Evolutionary conservation across 2,329 filamentous ascomycete species (phyloP).

Genomic region (Colletotrichum tabaci): DNA sequence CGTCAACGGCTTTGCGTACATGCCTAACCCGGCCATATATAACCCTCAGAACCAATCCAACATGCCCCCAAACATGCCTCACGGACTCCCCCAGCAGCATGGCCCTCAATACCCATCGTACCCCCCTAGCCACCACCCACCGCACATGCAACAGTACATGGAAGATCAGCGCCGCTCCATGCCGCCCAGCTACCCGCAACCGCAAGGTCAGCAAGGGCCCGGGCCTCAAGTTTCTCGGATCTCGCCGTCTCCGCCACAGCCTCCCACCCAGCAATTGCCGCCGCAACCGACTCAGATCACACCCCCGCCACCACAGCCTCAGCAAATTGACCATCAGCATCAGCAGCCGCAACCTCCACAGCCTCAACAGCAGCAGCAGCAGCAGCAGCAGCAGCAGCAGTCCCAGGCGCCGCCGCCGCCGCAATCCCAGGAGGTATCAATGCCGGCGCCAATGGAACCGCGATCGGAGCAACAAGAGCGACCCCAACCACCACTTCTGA

Average conservation of each 20-base stretch:
- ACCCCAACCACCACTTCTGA: conserved; percentile 62
- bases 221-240: conserved; percentile 62
- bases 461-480: conserved; percentile 63
- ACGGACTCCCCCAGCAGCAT: conserved; percentile 53
- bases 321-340: conserved; percentile 50
- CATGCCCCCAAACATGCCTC: conserved; percentile 57
- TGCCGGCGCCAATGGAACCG: conserved; percentile 64
- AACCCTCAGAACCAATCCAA: conserved; percentile 71
- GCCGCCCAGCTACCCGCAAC: conserved; percentile 73
- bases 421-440: conserved; percentile 66
- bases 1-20: conserved; percentile 83
- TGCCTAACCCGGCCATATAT: conserved; percentile 89
- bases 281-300: conserved; percentile 66
- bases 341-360: conserved; percentile 52
- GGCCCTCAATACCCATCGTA: conserved; percentile 57
- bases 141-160: conserved; percentile 77
- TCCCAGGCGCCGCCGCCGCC: conserved; percentile 58
- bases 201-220: conserved; percentile 65
- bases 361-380: conserved; percentile 51
- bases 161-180: conserved; percentile 83
- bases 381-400: conserved; percentile 59
- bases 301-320: conserved; percentile 67
- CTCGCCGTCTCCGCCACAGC: conserved; percentile 73
- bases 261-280: conserved; percentile 66
- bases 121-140: conserved; percentile 44